These are phyloP conservation scores for Chlorella sp. DNA, from an alignment of 139 green algal species.

Conservation along the genomic window DNA sequence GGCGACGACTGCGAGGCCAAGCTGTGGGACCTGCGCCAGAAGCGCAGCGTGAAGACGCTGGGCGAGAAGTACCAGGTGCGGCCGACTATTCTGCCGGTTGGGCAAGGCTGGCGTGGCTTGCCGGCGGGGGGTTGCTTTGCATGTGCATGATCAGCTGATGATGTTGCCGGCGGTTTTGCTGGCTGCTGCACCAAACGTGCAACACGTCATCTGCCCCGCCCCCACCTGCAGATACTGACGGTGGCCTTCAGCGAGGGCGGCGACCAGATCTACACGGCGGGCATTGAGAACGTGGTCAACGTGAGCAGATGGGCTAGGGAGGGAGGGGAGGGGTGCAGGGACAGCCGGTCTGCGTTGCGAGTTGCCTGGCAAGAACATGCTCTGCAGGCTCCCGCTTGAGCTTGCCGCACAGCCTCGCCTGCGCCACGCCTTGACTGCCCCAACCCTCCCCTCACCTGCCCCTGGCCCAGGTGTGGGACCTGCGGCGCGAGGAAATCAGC, in stretches of 20 bases:
- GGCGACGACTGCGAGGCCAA: constrained; percentile 91
- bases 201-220: neutral
- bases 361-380: no score
- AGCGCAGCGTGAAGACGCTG: constrained; percentile 74
- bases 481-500: constrained; percentile 69
- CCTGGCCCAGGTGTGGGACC: constrained; percentile 84
- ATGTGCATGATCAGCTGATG: no score
- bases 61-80: constrained; percentile 77
- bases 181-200: neutral
- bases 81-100: no score
- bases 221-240: constrained; percentile 37
- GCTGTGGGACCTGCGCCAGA: constrained; percentile 91
- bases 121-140: neutral
- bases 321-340: no score
- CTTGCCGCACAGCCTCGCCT: no score
- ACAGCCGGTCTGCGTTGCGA: no score
- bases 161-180: no score
- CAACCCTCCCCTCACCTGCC: no score
- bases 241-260: constrained; percentile 84
- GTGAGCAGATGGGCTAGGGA: neutral
- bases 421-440: no score
- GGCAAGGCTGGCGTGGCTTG: no score
- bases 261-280: constrained; percentile 90
- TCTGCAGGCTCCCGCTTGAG: no score
- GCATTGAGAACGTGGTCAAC: constrained; percentile 90